A percentile compares a stretch with the other conserved stretches of the same genome.
These are phyloP conservation scores for Ganoderma sinense DNA, from an alignment of 1,284 basidiomycete species.

Conservation along the genomic window DNA sequence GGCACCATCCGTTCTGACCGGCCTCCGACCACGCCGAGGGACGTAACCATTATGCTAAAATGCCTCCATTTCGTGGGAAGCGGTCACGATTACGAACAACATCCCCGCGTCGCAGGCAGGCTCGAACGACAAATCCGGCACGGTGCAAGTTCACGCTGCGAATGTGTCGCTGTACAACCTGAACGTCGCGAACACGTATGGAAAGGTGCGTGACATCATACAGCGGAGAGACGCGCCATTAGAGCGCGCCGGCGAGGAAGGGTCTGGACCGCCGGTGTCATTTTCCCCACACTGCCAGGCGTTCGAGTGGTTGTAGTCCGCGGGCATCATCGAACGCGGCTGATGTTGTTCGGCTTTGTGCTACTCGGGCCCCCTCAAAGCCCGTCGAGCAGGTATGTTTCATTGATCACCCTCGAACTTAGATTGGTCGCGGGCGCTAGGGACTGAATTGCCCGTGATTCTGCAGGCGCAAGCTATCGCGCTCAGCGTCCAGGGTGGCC, in stretches of 20 bases:
- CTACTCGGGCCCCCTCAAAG: constrained; percentile 7
- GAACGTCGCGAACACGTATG: constrained; percentile 60
- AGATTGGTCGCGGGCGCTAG: constrained; percentile 5
- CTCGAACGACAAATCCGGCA: constrained; percentile 61
- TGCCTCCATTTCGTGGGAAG: constrained; percentile 13
- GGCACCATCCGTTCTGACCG: constrained; percentile 10
- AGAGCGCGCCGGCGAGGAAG: constrained; percentile 5
- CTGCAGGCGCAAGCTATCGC: constrained; percentile 56
- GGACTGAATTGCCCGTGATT: constrained; percentile 2
- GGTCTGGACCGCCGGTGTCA: constrained; percentile 4
- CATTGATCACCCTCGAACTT: constrained; percentile 10
- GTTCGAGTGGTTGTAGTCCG: neutral
- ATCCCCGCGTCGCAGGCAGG: constrained; percentile 50
- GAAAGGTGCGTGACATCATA: constrained; percentile 38
- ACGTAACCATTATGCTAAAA: constrained; percentile 5
- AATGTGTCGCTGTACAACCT: constrained; percentile 63
- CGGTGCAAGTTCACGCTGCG: constrained; percentile 58
- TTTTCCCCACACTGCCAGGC: neutral
- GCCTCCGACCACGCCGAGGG: constrained; percentile 21
- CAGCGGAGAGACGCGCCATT: constrained; percentile 13
- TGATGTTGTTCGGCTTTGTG: neutral
- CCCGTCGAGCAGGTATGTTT: constrained; percentile 30
- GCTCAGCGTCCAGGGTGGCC: constrained; percentile 57
- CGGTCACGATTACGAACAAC: constrained; percentile 52
- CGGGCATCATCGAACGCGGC: neutral